These are phyloP conservation scores for Thalassiosira ordinaria DNA, from an alignment of 352 stramenopile genomes.

Conservation along the genomic window DNA sequence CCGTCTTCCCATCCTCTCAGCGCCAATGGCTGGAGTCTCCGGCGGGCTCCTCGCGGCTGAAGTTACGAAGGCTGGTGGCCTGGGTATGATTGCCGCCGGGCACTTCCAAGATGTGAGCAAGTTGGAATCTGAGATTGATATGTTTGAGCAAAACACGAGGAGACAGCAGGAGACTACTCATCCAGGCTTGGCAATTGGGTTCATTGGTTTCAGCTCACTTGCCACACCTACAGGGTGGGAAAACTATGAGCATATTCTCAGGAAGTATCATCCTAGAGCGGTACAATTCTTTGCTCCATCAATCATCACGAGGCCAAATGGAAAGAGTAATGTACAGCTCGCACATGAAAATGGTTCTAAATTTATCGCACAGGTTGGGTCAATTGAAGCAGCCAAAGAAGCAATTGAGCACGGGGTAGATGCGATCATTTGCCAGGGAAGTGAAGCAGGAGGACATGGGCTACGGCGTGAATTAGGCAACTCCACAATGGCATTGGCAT, in stretches of 20 bases:
- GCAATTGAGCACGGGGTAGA: slow-evolving; percentile 67
- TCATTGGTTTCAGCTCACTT: slow-evolving; percentile 71
- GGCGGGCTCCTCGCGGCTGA: slow-evolving; percentile 60
- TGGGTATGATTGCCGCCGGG: slow-evolving; percentile 67
- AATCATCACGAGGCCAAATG: slow-evolving; percentile 29
- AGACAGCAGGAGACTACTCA: not conserved
- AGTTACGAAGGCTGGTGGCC: slow-evolving; percentile 62
- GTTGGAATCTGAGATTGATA: slow-evolving; percentile 62
- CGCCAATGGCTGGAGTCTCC: slow-evolving; percentile 71
- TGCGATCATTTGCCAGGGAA: slow-evolving; percentile 76
- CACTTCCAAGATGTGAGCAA: slow-evolving; percentile 53
- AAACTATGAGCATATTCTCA: slow-evolving; percentile 62
- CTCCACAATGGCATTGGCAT: slow-evolving; percentile 63
- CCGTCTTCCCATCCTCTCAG: slow-evolving; percentile 65
- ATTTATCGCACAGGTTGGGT: slow-evolving; percentile 78
- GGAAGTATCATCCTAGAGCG: slow-evolving; percentile 57
- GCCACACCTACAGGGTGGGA: slow-evolving; percentile 49
- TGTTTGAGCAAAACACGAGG: slow-evolving; percentile 55
- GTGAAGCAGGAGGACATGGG: slow-evolving; percentile 76
- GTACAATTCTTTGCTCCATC: slow-evolving; percentile 81
- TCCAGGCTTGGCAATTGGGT: slow-evolving; percentile 72
- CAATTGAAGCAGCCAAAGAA: slow-evolving; percentile 58
- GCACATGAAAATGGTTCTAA: slow-evolving; percentile 60
- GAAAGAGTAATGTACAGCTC: slow-evolving; percentile 59
- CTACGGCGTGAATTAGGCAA: slow-evolving; percentile 69